A percentile compares a stretch with the other conserved stretches of the same genome.
phyloP scores from a whole-genome alignment of 2,329 filamentous ascomycete genomes.

The Aspergillus quadrilineatus region DNA sequence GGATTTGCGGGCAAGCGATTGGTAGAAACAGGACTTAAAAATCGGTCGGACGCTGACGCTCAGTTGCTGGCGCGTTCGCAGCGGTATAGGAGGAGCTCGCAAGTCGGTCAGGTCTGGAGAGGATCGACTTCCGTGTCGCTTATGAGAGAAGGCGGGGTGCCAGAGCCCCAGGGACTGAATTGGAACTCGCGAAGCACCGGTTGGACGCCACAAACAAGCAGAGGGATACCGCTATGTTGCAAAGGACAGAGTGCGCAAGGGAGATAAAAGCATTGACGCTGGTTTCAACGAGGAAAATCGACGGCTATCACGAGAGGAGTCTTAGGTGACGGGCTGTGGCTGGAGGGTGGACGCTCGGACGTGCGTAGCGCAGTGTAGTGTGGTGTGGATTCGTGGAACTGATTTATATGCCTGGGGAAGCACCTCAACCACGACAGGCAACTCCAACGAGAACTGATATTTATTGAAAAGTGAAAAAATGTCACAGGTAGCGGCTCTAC shows the following conservation, averaged over 20 bases:
- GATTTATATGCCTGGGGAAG: background rate
- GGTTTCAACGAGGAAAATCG: conserved; percentile 2
- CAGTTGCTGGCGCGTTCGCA: conserved; percentile 21
- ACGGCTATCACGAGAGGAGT: conserved; percentile 8
- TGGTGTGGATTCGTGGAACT: conserved; percentile 12
- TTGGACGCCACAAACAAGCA: conserved; percentile 5
- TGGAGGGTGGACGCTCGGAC: conserved; percentile 20
- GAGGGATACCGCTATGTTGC: conserved; percentile 4
- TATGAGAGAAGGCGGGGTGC: conserved; percentile 37
- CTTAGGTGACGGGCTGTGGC: conserved; percentile 16
- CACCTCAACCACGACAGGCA: background rate
- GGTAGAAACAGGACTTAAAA: conserved; percentile 12
- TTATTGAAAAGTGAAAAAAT: background rate
- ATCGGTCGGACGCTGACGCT: conserved; percentile 13
- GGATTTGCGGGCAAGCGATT: conserved; percentile 14
- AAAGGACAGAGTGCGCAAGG: background rate
- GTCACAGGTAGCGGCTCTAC: background rate
- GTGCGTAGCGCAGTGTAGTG: conserved; percentile 1
- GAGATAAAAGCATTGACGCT: conserved; percentile 8
- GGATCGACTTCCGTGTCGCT: conserved; percentile 42
- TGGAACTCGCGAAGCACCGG: conserved; percentile 11
- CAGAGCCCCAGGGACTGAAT: conserved; percentile 21
- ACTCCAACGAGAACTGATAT: background rate
- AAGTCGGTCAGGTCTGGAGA: conserved; percentile 27
- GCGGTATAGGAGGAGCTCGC: conserved; percentile 23